Evolutionary conservation across 1,284 basidiomycete species (phyloP), one percentile per base, ranked within the genome.

Genomic region (Anthracocystis setariae): DNA sequence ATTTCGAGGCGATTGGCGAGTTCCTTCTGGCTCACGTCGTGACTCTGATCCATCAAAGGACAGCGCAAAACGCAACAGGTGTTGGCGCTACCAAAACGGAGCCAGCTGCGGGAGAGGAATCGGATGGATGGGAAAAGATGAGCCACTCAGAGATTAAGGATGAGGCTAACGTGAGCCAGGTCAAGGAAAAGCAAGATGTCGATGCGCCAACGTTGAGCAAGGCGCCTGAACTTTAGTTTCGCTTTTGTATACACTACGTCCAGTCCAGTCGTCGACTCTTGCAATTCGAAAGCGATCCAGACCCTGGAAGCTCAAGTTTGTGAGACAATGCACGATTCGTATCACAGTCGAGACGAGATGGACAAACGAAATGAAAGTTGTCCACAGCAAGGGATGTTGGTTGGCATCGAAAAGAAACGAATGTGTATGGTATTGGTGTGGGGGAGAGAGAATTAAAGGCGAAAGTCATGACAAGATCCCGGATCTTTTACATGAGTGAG

Each of bases 1-100:
- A 82, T 46, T 82, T 81, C 46, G 80, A 82, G 24, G 21, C 60
- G 12, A 74, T 82, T 23, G 68, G 70, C 18, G 58, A 73, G 9
- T 82, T 82, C 43, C 56, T 81, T 29, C 40, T 70, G 9, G 53
- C 58, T 8, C 67, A 77, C 40, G 60, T 78, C 5, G 67, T 73
- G 3, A 56, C 58, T 2, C 33, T 68, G 21, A 52, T 61, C 13
- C 29, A 49, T 0, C 20, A 50, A 3, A 42, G 20, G 15, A 23
- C 51, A 12, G 47, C 39, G 32, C 15, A 33, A 33, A 25, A 44
- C 18, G 1, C 39, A 12, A 27, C 33, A 21, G 27, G 42, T 20
- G 44, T 17, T 17, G 18, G 24, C 44, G 20, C 37, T 37, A n/a
- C 15, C 20, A 13, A 32, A 39, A 46, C 23, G 45, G 5, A 53